phyloP scores from a whole-genome alignment of 495 filamentous ascomycete species.

The Copromyces sp. region DNA sequence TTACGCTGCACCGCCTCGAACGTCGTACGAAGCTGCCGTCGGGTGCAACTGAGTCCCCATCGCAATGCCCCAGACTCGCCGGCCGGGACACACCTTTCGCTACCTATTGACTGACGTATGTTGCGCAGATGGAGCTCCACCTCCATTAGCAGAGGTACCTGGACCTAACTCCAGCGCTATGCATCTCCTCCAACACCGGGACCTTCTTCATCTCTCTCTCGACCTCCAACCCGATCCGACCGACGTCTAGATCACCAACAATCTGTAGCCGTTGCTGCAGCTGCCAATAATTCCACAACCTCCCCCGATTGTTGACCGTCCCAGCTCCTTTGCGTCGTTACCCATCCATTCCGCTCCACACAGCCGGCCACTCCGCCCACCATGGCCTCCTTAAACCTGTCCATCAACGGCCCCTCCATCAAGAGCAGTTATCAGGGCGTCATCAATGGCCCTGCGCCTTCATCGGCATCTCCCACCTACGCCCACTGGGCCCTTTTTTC shows the following conservation, averaged over 20 bases:
- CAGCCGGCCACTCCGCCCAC: constrained; percentile 3
- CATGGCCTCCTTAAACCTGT: constrained; percentile 92
- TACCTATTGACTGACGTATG: not conserved
- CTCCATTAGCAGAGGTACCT: not conserved
- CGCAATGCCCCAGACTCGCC: not conserved
- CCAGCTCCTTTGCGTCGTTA: not conserved
- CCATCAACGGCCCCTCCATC: constrained; percentile 83
- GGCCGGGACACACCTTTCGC: not conserved
- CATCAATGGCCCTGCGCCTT: constrained; percentile 58
- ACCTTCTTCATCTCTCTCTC: not conserved
- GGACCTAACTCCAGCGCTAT: not conserved
- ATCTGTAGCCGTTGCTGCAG: not conserved
- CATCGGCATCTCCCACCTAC: constrained; percentile 46
- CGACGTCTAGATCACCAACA: not conserved
- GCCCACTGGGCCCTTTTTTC: constrained; percentile 82
- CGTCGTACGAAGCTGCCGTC: not conserved
- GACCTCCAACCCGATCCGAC: not conserved
- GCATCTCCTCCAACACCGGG: not conserved
- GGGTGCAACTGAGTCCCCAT: not conserved
- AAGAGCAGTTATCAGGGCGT: constrained; percentile 85
- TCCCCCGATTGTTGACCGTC: not conserved
- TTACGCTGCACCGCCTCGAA: not conserved
- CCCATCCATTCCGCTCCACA: not conserved
- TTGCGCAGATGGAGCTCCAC: not conserved
- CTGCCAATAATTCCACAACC: not conserved